Base-by-base conservation (phyloP, 805 yeast species). In the Schwanniomyces occidentalis region DNA sequence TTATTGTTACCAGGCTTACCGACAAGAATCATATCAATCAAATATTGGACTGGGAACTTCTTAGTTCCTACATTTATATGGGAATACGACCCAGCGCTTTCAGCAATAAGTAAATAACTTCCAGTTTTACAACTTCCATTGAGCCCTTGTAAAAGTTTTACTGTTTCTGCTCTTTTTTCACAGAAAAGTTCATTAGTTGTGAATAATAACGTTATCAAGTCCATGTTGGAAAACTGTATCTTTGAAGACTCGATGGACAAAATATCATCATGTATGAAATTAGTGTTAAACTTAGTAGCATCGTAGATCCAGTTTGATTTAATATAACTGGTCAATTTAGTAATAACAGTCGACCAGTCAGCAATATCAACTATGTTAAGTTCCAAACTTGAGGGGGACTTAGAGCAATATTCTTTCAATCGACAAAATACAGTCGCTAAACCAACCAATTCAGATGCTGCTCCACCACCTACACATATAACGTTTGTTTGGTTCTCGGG, bases 11-110 rank as follows among this genome's bases (percentile, higher is more conserved):
- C 59, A 3, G 65, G 64, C 41, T 61, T 61, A 2, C 86, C 85
- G 16, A 79, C 67, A 21, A 88, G 60, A 1, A 86, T 69, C 23
- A 82, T 85, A 51, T 88, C 95, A 8, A 89, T 67, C 24, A 88
- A 65, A 48, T 83, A 86, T 45, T 86, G 89, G 3, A 88, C 81
- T 0, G 96, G 96, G 63, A 88, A 88, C 45, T 67, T 75, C 54
- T 83, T 87, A 19, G 76, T 58, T 3, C 95, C 95, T 27, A 88
- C 73, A 2, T 78, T 71, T 24, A 88, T 84, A 48, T 86, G 82
- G 1, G 95, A 85, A 58, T 81, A 88, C 7, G 95, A 84, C 0
- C 96, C 96, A 0, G 96, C 96, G 61, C 93, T 82, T 51, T 88
- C 96, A 2, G 86, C 76, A 16, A 88, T 77, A 28, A 89, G 64